These are phyloP conservation scores for Erythrophleum fordii DNA, from an alignment of 306 rosid genomes.

Conservation along the genomic window DNA sequence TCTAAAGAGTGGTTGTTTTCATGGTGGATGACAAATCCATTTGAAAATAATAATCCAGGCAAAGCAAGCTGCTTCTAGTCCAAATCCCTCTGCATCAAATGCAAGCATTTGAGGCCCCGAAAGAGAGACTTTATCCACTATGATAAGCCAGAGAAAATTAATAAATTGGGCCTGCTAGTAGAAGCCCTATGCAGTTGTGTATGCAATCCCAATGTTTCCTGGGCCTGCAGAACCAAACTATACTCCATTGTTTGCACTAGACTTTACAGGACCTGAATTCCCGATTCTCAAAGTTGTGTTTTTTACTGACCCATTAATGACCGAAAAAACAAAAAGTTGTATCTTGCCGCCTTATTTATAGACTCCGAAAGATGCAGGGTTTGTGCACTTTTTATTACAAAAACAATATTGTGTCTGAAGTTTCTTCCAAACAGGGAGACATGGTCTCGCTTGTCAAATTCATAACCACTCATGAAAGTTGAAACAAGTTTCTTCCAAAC, in stretches of 20 bases:
- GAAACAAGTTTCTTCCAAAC: conserved; percentile 1
- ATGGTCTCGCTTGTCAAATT: conserved; percentile 47
- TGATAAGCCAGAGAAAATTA: background rate
- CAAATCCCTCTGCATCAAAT: background rate
- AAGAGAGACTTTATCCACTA: no score
- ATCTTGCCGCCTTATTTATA: background rate
- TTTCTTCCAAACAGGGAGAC: conserved; percentile 14
- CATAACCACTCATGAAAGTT: conserved; percentile 59
- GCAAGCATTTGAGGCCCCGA: background rate
- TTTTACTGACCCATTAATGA: no score
- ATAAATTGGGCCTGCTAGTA: background rate
- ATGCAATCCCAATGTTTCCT: background rate
- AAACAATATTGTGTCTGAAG: background rate
- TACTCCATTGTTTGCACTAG: background rate
- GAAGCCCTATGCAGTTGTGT: background rate
- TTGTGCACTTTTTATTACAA: background rate
- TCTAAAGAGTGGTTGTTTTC: background rate
- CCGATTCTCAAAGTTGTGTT: background rate
- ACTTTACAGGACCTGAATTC: background rate
- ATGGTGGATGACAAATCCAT: background rate
- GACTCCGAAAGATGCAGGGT: background rate
- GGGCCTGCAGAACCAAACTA: background rate
- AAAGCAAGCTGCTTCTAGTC: background rate
- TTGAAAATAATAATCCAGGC: background rate
- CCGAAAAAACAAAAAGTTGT: background rate